Evolutionary conservation across 2,329 filamentous ascomycete species (phyloP), one percentile per base, ranked within the genome.

Genomic region (Plenodomus lindquistii): DNA sequence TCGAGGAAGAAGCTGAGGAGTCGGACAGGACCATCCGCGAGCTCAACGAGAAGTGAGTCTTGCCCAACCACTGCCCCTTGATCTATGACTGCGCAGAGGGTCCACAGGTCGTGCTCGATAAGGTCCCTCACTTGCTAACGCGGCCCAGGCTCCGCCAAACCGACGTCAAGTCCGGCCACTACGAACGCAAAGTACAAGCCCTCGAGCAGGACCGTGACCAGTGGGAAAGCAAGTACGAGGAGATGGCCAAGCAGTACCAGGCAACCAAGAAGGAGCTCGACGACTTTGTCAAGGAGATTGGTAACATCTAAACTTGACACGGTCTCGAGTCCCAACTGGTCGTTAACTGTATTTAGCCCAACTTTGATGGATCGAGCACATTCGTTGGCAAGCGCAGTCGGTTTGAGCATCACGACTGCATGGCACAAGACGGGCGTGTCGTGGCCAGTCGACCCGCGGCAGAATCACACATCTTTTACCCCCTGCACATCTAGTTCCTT

Each of bases 151-250:
- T 97, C 72, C 92, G 94, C 75, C 92, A 96, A 81, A 97, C 94
- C 79, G 94, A 99, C 75, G 91, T 97, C 79, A 97, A 97, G 84
- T 92, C 93, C 70, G 94, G 93, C 69, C 93, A 99, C 81, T 97
- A 93, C 78, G 94, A 99, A 82, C 94, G 94, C 79, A 97, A 97
- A 83, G 94, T 97, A 65, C 91, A 97, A 78, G 93, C 94, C 68
- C 86, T 97, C 71, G 94, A 99, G 80, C 81, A 85, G 71, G 85
- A 92, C 74, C 88, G 90, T 69, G 91, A 97, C 77, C 85, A 92
- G 77, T 97, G 92, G 92, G 94, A 97, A 82, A 74, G 82, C 77
- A 97, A 99, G 82, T 97, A 95, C 80, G 94, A 97, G 79, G 93
- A 97, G 76, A 95, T 96, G 88, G 77, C 87, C 66, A 88, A 92